A percentile compares a stretch with the other conserved stretches of the same genome.
Conservation (phyloP, 805 yeast species). For the Metschnikowia proteae region DNA sequence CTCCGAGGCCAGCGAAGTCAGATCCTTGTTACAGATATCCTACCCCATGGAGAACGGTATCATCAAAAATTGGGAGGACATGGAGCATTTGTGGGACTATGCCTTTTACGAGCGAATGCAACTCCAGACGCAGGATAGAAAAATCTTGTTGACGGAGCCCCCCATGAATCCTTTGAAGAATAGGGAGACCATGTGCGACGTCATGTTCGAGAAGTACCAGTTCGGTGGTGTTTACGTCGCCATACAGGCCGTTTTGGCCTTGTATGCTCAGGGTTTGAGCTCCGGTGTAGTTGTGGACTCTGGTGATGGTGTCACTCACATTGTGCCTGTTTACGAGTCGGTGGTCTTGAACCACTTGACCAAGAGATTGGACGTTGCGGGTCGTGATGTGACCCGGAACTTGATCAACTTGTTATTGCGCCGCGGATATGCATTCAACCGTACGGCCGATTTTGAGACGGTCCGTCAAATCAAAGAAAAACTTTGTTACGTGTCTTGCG, state of each 20-base stretch:
- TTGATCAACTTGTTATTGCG: conserved; percentile 85
- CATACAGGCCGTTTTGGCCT: conserved; percentile 95
- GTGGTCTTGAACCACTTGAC: conserved; percentile 95
- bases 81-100: conserved; percentile 98
- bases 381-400: conserved; percentile 97
- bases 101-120: conserved; percentile 91
- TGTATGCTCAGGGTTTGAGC: conserved; percentile 94
- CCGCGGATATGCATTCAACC: conserved; percentile 95
- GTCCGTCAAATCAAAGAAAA: conserved; percentile 97
- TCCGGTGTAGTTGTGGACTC: conserved; percentile 98
- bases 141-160: conserved; percentile 90
- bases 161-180: conserved; percentile 95
- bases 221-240: conserved; percentile 95
- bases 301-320: conserved; percentile 98
- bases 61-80: conserved; percentile 94
- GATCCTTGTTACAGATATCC: conserved; percentile 86
- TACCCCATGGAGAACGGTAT: conserved; percentile 99
- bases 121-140: conserved; percentile 67
- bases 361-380: conserved; percentile 91
- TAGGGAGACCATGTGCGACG: conserved; percentile 86
- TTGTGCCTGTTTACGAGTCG: conserved; percentile 96
- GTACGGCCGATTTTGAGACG: conserved; percentile 98
- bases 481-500: conserved; percentile 91
- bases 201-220: conserved; percentile 86
- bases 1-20: conserved; percentile 85